Evolutionary conservation across 164 flowering plant species (phyloP).

Genomic region (Piper betle): DNA sequence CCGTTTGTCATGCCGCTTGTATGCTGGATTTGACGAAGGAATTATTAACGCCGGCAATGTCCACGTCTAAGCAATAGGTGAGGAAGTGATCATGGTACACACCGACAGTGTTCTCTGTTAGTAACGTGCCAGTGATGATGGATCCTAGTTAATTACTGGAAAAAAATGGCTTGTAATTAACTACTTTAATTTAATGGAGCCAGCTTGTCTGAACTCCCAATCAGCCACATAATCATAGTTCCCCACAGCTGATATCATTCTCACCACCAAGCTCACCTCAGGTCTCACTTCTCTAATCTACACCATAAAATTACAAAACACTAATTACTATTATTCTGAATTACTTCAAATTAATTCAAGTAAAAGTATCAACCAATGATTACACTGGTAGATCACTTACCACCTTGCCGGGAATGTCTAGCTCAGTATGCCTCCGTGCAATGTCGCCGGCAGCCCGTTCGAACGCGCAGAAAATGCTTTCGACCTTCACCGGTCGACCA

Average conservation of each 20-base stretch:
- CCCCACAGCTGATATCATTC: slow-evolving; percentile 36
- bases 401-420: slow-evolving; percentile 21
- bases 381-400: slow-evolving; percentile 13
- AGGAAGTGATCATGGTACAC: slow-evolving; percentile 51
- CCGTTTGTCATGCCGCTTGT: slow-evolving; percentile 7
- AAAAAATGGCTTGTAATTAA: slow-evolving; percentile 34
- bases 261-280: slow-evolving; percentile 34
- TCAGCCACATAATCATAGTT: slow-evolving; percentile 48
- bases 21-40: slow-evolving; percentile 37
- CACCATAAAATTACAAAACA: neutral
- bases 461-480: slow-evolving; percentile 34
- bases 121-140: slow-evolving; percentile 29
- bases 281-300: slow-evolving; percentile 32
- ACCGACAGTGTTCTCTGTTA: slow-evolving; percentile 36
- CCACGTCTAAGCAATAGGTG: slow-evolving; percentile 48
- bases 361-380: neutral
- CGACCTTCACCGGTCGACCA: slow-evolving; percentile 17
- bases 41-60: slow-evolving; percentile 39
- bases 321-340: neutral
- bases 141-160: slow-evolving; percentile 20
- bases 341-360: neutral
- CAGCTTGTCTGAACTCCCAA: slow-evolving; percentile 47
- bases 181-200: slow-evolving; percentile 35
- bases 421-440: slow-evolving; percentile 46
- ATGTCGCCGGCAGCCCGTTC: slow-evolving; percentile 35